phyloP scores from a whole-genome alignment of 2,329 filamentous ascomycete genomes.

The Fusarium cicatricum region DNA sequence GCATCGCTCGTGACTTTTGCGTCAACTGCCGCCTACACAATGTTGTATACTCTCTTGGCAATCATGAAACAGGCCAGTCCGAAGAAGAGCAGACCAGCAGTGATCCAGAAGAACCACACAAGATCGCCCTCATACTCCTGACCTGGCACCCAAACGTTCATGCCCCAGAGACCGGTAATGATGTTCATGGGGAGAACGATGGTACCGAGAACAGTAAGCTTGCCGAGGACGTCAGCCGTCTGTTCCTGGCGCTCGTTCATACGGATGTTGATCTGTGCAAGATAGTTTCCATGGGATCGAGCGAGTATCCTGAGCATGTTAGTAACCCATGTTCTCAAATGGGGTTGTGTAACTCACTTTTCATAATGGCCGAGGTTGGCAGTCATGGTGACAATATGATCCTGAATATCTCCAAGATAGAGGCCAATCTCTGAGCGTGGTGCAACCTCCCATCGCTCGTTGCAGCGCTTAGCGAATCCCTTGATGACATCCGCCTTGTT shows the following conservation, averaged over 20 bases:
- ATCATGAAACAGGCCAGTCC: conserved; percentile 81
- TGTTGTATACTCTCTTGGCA: conserved; percentile 84
- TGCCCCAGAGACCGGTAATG: conserved; percentile 97
- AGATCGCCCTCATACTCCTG: conserved; percentile 82
- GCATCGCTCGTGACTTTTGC: conserved; percentile 4
- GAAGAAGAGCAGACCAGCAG: conserved; percentile 79
- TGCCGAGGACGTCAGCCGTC: conserved; percentile 93
- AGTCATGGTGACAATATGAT: conserved; percentile 99
- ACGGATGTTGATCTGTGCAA: conserved; percentile 98
- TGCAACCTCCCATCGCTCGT: conserved; percentile 96
- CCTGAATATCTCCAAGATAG: conserved; percentile 97
- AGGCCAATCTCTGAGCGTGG: conserved; percentile 96
- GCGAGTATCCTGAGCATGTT: conserved; percentile 74
- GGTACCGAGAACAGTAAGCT: conserved; percentile 93
- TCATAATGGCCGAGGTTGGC: conserved; percentile 96
- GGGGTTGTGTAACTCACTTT: conserved; percentile 67
- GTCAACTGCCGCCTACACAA: conserved; percentile 61
- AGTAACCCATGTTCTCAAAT: background rate
- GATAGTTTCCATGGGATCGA: conserved; percentile 92
- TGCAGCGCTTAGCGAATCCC: conserved; percentile 97
- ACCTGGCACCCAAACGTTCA: conserved; percentile 97
- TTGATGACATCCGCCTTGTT: conserved; percentile 99
- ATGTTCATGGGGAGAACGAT: conserved; percentile 99
- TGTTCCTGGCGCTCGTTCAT: conserved; percentile 99
- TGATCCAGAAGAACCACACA: conserved; percentile 78